These are phyloP conservation scores for Pulveroboletus sp. DNA, from an alignment of 768 basidiomycete genomes.

Conservation along the genomic window DNA sequence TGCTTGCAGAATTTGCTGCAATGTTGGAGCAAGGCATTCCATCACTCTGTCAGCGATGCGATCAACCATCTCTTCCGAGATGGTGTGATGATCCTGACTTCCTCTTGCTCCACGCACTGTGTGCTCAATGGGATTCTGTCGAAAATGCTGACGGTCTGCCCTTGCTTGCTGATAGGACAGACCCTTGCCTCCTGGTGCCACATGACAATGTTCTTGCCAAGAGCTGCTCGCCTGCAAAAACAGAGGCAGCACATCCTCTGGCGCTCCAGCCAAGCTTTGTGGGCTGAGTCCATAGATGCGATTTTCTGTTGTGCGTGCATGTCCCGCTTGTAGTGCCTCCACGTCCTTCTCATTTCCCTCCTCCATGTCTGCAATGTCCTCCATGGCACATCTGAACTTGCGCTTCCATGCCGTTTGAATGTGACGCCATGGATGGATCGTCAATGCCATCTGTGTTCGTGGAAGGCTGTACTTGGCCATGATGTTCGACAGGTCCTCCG, in stretches of 20 bases:
- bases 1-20: too few relatives aligned
- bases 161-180: neutral
- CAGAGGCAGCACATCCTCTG: neutral
- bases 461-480: neutral
- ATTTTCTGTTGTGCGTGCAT: neutral
- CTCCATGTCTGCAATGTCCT: neutral
- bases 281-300: neutral
- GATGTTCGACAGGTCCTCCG: neutral
- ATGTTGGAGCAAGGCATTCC: too few relatives aligned
- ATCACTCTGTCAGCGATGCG: too few relatives aligned
- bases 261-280: neutral
- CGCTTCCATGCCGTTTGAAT: slow-evolving; percentile 4
- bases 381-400: neutral
- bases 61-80: too few relatives aligned
- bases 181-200: neutral
- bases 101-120: too few relatives aligned
- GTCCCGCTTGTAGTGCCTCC: neutral
- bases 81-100: too few relatives aligned
- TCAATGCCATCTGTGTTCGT: neutral
- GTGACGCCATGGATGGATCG: slow-evolving; percentile 1
- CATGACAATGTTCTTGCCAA: neutral
- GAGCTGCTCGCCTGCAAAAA: neutral
- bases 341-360: neutral
- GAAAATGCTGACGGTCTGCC: too few relatives aligned
- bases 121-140: too few relatives aligned